These are phyloP conservation scores for Protoeuglena noctilucae DNA, from an alignment of 139 green algal genomes.

Conservation along the genomic window DNA sequence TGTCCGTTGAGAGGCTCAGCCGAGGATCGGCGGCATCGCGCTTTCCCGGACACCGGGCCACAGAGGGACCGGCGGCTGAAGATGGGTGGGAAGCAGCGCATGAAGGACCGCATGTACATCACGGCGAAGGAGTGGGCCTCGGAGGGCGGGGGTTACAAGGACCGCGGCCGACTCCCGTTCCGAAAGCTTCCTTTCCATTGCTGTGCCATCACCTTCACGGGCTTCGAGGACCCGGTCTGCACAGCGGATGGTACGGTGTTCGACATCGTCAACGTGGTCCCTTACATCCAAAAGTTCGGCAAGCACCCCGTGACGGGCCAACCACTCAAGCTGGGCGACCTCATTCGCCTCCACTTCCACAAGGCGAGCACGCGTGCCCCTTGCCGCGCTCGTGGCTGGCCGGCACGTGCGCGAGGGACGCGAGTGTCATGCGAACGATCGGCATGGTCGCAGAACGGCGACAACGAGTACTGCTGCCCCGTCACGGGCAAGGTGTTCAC, in stretches of 20 bases:
- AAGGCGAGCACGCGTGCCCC: no score
- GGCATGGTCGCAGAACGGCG: constrained; percentile 47
- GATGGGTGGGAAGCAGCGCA: constrained; percentile 16
- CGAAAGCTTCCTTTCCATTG: constrained; percentile 77
- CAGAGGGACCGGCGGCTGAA: no score
- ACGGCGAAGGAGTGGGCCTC: constrained; percentile 77
- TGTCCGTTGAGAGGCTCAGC: no score
- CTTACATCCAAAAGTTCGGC: constrained; percentile 71
- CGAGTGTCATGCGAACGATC: no score
- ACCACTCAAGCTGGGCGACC: constrained; percentile 52
- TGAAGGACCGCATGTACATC: constrained; percentile 47
- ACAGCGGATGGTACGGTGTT: constrained; percentile 61
- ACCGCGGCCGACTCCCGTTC: constrained; percentile 28
- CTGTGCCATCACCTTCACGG: constrained; percentile 81
- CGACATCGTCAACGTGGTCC: constrained; percentile 63
- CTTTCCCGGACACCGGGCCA: no score
- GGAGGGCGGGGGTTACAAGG: constrained; percentile 31
- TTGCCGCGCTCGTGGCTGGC: no score
- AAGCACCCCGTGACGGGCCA: constrained; percentile 67
- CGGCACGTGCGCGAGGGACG: no score
- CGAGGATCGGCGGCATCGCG: no score
- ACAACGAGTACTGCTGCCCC: constrained; percentile 72
- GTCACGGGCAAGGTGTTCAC: constrained; percentile 92
- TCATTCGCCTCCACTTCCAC: constrained; percentile 79
- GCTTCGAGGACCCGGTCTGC: constrained; percentile 84